These are phyloP conservation scores for Yarrowia galli DNA, from an alignment of 1,139 yeast genomes.

Conservation along the genomic window DNA sequence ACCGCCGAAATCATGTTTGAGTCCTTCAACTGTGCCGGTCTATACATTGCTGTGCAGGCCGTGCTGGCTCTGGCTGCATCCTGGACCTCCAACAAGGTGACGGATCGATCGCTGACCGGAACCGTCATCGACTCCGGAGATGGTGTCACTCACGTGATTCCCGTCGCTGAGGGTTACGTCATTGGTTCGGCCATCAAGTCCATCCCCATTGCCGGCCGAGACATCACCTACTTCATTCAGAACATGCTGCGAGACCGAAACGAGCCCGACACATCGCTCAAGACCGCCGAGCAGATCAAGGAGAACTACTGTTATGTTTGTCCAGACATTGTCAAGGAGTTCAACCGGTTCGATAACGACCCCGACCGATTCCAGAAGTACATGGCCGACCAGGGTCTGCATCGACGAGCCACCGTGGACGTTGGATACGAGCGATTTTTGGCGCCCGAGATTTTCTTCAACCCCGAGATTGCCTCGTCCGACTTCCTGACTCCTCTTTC, in stretches of 20 bases:
- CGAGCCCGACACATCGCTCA: conserved; percentile 89
- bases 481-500: conserved; percentile 97
- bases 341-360: conserved; percentile 90
- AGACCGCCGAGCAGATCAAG: conserved; percentile 95
- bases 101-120: conserved; percentile 95
- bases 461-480: conserved; percentile 94
- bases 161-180: conserved; percentile 99
- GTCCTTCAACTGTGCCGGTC: conserved; percentile 97
- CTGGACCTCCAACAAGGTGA: conserved; percentile 96
- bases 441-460: conserved; percentile 98
- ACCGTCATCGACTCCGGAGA: conserved; percentile 98
- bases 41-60: conserved; percentile 98
- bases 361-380: conserved; percentile 94
- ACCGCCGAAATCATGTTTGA: conserved; percentile 99
- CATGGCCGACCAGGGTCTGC: conserved; percentile 82
- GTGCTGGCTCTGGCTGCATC: conserved; percentile 98
- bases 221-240: conserved; percentile 92
- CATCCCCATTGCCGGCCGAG: conserved; percentile 98
- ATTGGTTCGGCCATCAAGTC: conserved; percentile 97
- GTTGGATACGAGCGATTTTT: conserved; percentile 96
- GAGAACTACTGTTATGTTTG: conserved; percentile 97
- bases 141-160: conserved; percentile 98
- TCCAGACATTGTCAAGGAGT: conserved; percentile 97
- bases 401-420: conserved; percentile 72
- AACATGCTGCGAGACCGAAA: conserved; percentile 94